A percentile compares a stretch with the other conserved stretches of the same genome.
These are phyloP conservation scores for Vanrija sp. DNA, from an alignment of 1,284 basidiomycete genomes.

Conservation along the genomic window DNA sequence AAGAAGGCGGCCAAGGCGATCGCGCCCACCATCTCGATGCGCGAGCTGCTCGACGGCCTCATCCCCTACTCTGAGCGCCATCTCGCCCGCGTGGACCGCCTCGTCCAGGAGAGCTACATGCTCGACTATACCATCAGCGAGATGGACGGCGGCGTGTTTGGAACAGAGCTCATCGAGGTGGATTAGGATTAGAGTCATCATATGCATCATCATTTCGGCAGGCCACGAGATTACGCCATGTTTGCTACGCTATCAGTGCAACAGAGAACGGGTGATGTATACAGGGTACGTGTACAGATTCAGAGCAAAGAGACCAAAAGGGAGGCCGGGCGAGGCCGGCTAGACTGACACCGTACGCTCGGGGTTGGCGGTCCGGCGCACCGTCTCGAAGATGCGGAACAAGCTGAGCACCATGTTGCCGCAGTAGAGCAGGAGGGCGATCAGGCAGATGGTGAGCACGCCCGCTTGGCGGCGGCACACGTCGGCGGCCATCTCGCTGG, in stretches of 20 bases:
- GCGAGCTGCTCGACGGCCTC: slow-evolving; percentile 75
- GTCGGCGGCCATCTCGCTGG: not conserved
- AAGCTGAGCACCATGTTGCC: slow-evolving; percentile 51
- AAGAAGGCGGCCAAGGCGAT: slow-evolving; percentile 9
- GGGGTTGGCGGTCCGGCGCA: slow-evolving; percentile 36
- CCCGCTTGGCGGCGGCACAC: slow-evolving; percentile 48
- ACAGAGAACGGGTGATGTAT: not conserved
- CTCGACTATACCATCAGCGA: slow-evolving; percentile 86
- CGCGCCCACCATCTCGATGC: slow-evolving; percentile 49
- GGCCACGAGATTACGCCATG: not conserved
- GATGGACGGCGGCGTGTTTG: slow-evolving; percentile 66
- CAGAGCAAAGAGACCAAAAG: not conserved
- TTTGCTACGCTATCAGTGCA: not conserved
- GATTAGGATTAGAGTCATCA: slow-evolving; percentile 11
- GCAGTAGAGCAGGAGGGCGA: slow-evolving; percentile 45
- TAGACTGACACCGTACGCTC: not conserved
- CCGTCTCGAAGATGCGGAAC: slow-evolving; percentile 52
- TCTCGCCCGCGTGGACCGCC: slow-evolving; percentile 73
- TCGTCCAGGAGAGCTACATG: slow-evolving; percentile 89
- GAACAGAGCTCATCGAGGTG: slow-evolving; percentile 40
- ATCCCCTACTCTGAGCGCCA: slow-evolving; percentile 94
- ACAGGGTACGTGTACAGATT: not conserved
- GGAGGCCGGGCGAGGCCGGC: not conserved
- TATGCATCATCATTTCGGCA: slow-evolving; percentile 1
- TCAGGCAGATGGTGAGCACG: slow-evolving; percentile 42